A percentile compares a stretch with the other conserved stretches of the same genome.
Evolutionary conservation across 2,329 filamentous ascomycete genomes (phyloP).

Genomic region (Fusarium guadeloupense): DNA sequence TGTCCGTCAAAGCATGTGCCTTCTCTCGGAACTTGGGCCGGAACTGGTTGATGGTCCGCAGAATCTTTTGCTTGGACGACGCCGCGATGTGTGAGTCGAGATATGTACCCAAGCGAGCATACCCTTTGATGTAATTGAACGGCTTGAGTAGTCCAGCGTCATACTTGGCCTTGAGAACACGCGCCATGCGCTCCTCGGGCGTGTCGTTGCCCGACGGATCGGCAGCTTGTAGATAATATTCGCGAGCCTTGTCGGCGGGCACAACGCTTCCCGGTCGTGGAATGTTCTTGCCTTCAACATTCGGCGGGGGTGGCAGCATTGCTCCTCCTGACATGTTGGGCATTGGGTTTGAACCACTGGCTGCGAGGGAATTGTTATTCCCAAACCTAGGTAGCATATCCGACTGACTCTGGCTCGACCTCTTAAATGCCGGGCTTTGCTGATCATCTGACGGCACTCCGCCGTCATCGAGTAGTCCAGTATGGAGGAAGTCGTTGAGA

Average conservation of each 20-base stretch:
- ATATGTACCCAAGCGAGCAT: slow-evolving; percentile 87
- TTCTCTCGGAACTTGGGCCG: slow-evolving; percentile 95
- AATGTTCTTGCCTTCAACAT: slow-evolving; percentile 61
- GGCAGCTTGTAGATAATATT: slow-evolving; percentile 97
- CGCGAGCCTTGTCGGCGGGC: slow-evolving; percentile 77
- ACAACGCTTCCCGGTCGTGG: slow-evolving; percentile 69
- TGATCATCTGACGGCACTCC: slow-evolving; percentile 75
- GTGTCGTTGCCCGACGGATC: slow-evolving; percentile 87
- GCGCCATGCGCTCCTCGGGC: slow-evolving; percentile 94
- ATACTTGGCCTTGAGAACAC: slow-evolving; percentile 93
- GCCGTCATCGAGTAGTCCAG: slow-evolving; percentile 86
- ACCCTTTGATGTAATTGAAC: slow-evolving; percentile 98
- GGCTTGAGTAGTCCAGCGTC: slow-evolving; percentile 93
- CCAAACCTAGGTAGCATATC: slow-evolving; percentile 62
- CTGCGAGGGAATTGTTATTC: slow-evolving; percentile 49
- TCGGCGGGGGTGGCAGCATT: slow-evolving; percentile 60
- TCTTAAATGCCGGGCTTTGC: slow-evolving; percentile 56
- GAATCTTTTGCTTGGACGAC: slow-evolving; percentile 86
- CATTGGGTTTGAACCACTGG: slow-evolving; percentile 35
- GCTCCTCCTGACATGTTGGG: slow-evolving; percentile 46
- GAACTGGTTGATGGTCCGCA: slow-evolving; percentile 91
- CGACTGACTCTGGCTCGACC: slow-evolving; percentile 54
- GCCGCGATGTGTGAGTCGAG: slow-evolving; percentile 89
- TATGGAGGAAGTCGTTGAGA: slow-evolving; percentile 95
- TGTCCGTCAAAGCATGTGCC: slow-evolving; percentile 89